Base-by-base conservation (phyloP, 2,329 filamentous ascomycete genomes). In the Cylindrodendrum hubeiense region DNA sequence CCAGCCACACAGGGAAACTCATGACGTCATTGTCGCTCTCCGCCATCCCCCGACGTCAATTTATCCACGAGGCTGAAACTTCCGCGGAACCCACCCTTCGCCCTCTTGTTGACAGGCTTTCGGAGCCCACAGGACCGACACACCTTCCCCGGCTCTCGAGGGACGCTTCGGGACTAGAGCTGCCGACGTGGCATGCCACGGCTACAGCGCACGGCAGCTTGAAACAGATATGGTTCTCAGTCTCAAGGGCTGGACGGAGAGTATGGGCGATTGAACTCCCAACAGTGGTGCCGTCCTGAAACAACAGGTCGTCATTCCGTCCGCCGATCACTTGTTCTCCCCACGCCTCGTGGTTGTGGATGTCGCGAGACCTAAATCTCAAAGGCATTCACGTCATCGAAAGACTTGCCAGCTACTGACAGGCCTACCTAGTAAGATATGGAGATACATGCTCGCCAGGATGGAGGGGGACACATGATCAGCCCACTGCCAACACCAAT, bases 1-100 rank as follows among this genome's bases (percentile, higher is more conserved):
- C 63, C 46, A 71, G 60, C 66, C 66, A 61, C 63, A 63, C 44
- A 34, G 34, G 61, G 63, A 56, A 10, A 33, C 13, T 33, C 26
- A 68, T 74, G 71, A 73, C 67, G 71, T 74, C 71, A 73, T 52
- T 57, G 49, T 54, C 41, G 24, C 59, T 71, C 28, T 67, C 55
- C 53, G 58, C 60, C 55, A 68, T 71, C 57, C 60, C 64, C 64
- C 71, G 69, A 69, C 66, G 66, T 74, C 71, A 66, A 68, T 72
- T 63, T 66, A 70, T 44, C 68, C 60, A 74, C 60, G 71, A 74
- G 71, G 71, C 71, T 73, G 71, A 73, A 73, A 73, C 71, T 41
- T 64, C 24, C 44, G 37, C 53, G 37, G 59, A 58, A 57, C 58
- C 55, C 47, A 63, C 58, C 50, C 28, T 53, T 43, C 30, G 19